Conservation (phyloP, 1,139 yeast species). For the Pichia sp. region DNA sequence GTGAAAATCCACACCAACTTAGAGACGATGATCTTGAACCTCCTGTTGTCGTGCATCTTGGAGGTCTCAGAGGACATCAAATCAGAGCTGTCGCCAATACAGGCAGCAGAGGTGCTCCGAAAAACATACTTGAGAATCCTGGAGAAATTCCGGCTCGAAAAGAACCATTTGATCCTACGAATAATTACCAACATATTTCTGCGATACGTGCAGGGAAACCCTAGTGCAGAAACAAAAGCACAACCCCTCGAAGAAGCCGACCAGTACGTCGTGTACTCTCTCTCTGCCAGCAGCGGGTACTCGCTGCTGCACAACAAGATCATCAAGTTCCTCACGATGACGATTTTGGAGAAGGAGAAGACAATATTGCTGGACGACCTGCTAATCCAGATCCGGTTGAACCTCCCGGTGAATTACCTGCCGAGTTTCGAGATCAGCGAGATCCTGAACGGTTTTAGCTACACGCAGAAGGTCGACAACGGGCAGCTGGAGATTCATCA, state of each 20-base stretch:
- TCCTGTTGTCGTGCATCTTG: not conserved
- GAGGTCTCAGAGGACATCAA: not conserved
- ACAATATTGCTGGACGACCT: conserved; percentile 40
- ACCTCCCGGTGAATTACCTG: conserved; percentile 45
- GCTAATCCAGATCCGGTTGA: conserved; percentile 57
- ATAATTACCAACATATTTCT: conserved; percentile 1
- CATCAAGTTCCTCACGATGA: conserved; percentile 36
- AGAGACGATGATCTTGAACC: conserved; percentile 1
- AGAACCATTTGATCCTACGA: conserved; percentile 5
- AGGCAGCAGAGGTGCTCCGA: not conserved
- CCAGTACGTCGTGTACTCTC: conserved; percentile 21
- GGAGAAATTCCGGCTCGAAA: not conserved
- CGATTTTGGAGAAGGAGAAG: conserved; percentile 4
- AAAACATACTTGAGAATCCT: not conserved
- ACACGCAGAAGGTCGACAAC: conserved; percentile 17
- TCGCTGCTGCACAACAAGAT: conserved; percentile 32
- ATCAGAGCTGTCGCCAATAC: not conserved
- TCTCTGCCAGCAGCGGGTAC: not conserved
- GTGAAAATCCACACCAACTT: not conserved
- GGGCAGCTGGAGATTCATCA: not conserved
- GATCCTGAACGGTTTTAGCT: conserved; percentile 28
- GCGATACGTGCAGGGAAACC: not conserved
- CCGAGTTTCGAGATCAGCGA: conserved; percentile 35
- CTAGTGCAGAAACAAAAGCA: not conserved
- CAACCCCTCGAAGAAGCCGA: conserved; percentile 3